Evolutionary conservation across 768 basidiomycete genomes (phyloP).

Genomic region (Tricholoma sp.): DNA sequence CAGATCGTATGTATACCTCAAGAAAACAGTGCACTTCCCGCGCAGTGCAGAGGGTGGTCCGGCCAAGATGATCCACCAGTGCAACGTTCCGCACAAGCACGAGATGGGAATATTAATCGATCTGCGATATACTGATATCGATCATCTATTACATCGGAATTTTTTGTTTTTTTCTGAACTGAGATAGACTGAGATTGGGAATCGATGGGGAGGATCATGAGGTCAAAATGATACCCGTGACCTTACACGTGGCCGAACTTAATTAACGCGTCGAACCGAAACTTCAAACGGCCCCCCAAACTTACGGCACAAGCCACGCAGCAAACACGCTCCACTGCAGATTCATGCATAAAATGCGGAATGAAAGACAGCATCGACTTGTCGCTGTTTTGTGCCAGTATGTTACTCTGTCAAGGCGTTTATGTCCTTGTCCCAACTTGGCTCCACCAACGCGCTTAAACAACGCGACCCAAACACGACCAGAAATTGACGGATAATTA

Average conservation of each 20-base stretch:
- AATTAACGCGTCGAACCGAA: no score
- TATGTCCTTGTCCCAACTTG: no score
- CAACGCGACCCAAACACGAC: no score
- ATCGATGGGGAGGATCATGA: not conserved
- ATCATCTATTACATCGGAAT: slow-evolving; percentile 8
- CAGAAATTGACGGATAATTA: no score
- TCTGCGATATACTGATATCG: slow-evolving; percentile 16
- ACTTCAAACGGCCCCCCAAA: no score
- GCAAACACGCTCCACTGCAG: no score
- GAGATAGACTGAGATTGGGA: not conserved
- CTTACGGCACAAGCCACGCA: no score
- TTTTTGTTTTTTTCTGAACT: slow-evolving; percentile 5
- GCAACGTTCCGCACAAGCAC: not conserved
- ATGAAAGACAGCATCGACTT: no score
- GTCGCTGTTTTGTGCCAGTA: no score
- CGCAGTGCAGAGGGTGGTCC: not conserved
- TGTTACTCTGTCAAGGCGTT: no score
- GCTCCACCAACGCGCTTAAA: no score
- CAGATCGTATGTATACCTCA: not conserved
- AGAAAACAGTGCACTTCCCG: not conserved
- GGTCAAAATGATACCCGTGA: not conserved
- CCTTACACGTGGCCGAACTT: slow-evolving; percentile 7
- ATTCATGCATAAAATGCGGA: no score
- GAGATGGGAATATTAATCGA: not conserved
- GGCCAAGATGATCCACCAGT: not conserved